phyloP scores from a whole-genome alignment of 2,329 filamentous ascomycete genomes.

The Fusarium sacchari region DNA sequence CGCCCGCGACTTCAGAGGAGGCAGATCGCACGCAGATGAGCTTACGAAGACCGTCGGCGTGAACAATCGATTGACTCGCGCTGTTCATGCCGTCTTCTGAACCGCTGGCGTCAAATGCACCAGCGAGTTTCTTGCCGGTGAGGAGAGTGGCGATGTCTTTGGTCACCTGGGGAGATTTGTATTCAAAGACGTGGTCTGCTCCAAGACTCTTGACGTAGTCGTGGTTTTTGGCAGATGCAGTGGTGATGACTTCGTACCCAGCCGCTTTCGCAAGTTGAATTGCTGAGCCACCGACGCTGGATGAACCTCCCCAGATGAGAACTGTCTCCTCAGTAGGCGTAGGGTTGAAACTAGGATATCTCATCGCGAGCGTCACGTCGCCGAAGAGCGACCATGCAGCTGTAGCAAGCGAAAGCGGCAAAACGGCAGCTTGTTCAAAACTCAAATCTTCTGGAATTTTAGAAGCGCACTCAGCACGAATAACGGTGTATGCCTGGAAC shows the following conservation, averaged over 20 bases:
- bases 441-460: constrained; percentile 33
- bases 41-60: constrained; percentile 18
- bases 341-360: neutral
- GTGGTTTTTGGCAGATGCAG: constrained; percentile 56
- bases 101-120: constrained; percentile 20
- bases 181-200: constrained; percentile 56
- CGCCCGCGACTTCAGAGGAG: neutral
- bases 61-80: constrained; percentile 1
- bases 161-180: constrained; percentile 45
- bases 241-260: constrained; percentile 58
- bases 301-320: constrained; percentile 60
- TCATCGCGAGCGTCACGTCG: constrained; percentile 9
- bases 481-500: constrained; percentile 28
- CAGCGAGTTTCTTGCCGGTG: neutral
- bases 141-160: constrained; percentile 25
- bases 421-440: constrained; percentile 34
- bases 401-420: constrained; percentile 38
- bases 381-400: constrained; percentile 36
- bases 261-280: constrained; percentile 57
- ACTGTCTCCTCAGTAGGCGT: constrained; percentile 1
- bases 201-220: constrained; percentile 56
- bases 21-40: constrained; percentile 16
- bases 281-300: constrained; percentile 56
- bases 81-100: constrained; percentile 6
- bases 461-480: constrained; percentile 19